Evolutionary conservation across 345 rosid genomes (phyloP).

Genomic region (Citrus sp.): DNA sequence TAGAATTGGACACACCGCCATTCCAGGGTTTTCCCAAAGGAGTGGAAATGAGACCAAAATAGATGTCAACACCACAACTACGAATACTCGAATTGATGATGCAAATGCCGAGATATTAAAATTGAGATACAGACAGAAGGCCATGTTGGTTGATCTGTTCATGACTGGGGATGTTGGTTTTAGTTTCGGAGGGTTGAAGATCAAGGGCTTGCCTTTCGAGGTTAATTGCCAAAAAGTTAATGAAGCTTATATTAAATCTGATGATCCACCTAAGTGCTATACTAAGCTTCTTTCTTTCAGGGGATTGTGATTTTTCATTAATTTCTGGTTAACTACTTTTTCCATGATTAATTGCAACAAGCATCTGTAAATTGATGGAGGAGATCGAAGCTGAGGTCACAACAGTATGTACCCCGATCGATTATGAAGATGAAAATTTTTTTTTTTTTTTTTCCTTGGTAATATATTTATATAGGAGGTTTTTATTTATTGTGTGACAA

Average conservation of each 20-base stretch:
- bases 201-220: constrained; percentile 19
- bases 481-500: too few relatives aligned
- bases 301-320: background rate
- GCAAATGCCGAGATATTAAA: constrained; percentile 23
- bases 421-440: too few relatives aligned
- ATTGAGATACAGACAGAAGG: constrained; percentile 5
- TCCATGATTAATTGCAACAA: too few relatives aligned
- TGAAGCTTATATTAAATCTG: constrained; percentile 22
- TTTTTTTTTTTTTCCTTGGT: too few relatives aligned
- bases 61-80: background rate
- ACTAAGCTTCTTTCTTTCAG: constrained; percentile 23
- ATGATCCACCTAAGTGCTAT: constrained; percentile 22
- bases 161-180: constrained; percentile 20
- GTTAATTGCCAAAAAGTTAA: constrained; percentile 26
- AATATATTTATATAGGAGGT: too few relatives aligned
- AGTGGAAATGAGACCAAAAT: constrained; percentile 13
- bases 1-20: constrained; percentile 17
- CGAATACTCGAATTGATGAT: constrained; percentile 15
- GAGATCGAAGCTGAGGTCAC: too few relatives aligned
- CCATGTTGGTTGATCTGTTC: background rate
- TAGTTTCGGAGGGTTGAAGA: constrained; percentile 26
- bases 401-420: too few relatives aligned
- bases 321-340: too few relatives aligned
- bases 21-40: constrained; percentile 21
- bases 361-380: too few relatives aligned